phyloP scores from a whole-genome alignment of 345 rosid species.

The Cardamine chenopodiifolia region DNA sequence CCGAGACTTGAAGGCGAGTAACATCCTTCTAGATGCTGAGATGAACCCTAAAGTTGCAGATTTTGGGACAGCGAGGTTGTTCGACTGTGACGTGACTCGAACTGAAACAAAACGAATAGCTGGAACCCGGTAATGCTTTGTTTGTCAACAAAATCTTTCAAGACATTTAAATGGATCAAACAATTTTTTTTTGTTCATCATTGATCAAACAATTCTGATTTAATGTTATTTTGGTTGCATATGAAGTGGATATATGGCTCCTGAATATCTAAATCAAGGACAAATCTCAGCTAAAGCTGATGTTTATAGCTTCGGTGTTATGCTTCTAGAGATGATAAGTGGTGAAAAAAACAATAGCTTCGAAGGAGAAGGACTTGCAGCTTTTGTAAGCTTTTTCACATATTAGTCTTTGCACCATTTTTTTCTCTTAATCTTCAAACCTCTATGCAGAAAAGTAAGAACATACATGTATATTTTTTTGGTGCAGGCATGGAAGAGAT shows the following conservation, averaged over 20 bases:
- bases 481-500: conserved; percentile 55
- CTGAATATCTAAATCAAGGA: conserved; percentile 46
- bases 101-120: conserved; percentile 35
- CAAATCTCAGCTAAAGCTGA: conserved; percentile 51
- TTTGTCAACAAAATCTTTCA: too few relatives aligned
- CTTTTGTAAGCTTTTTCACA: conserved; percentile 32
- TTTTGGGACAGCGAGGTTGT: conserved; percentile 44
- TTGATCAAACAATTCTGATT: background rate
- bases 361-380: conserved; percentile 31
- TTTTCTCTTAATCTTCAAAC: background rate
- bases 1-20: conserved; percentile 38
- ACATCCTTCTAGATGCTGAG: conserved; percentile 36
- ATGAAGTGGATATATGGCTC: conserved; percentile 63
- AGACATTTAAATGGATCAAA: background rate
- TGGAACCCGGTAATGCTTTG: conserved; percentile 50
- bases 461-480: background rate
- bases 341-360: conserved; percentile 29
- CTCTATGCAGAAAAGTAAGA: background rate
- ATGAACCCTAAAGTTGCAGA: conserved; percentile 44
- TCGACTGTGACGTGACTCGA: conserved; percentile 28
- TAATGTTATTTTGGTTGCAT: background rate
- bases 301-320: conserved; percentile 52
- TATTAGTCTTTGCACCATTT: conserved; percentile 24
- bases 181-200: too few relatives aligned
- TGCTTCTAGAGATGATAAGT: conserved; percentile 40